These are phyloP conservation scores for Neurospora sp. DNA, from an alignment of 2,329 filamentous ascomycete genomes.

Conservation along the genomic window DNA sequence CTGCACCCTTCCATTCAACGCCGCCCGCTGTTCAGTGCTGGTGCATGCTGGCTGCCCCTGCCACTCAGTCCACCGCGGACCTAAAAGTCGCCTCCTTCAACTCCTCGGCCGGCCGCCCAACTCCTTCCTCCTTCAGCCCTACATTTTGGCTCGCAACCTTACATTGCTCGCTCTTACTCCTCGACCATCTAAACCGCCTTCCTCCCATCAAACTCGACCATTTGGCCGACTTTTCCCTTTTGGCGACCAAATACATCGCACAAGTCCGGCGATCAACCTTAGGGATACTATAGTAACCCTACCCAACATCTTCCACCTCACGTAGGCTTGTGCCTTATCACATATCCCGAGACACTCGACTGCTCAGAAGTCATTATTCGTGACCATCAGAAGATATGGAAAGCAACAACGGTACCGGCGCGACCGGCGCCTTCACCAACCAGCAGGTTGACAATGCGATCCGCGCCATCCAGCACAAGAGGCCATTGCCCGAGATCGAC, in stretches of 20 bases:
- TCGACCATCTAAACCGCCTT: not conserved
- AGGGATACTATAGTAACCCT: not conserved
- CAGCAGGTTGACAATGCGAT: conserved; percentile 77
- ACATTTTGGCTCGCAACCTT: not conserved
- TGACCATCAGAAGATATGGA: conserved; percentile 1
- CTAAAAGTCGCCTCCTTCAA: not conserved
- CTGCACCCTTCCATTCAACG: conserved; percentile 8
- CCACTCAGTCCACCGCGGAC: not conserved
- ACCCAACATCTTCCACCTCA: not conserved
- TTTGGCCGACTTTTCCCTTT: not conserved
- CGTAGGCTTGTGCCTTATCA: not conserved
- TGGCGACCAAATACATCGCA: not conserved
- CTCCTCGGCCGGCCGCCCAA: not conserved
- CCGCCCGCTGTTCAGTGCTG: not conserved
- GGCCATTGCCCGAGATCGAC: conserved; percentile 92
- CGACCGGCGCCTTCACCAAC: conserved; percentile 30
- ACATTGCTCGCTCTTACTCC: not conserved
- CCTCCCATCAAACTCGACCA: not conserved
- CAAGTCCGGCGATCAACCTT: not conserved
- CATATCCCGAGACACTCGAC: not conserved
- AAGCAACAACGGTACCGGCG: conserved; percentile 30
- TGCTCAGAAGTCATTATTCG: conserved; percentile 2
- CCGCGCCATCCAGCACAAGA: conserved; percentile 89
- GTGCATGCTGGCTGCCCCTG: not conserved
- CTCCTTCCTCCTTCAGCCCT: not conserved